Evolutionary conservation across 169 alveolate species (phyloP).

Genomic region (Hepatocystis sp.): DNA sequence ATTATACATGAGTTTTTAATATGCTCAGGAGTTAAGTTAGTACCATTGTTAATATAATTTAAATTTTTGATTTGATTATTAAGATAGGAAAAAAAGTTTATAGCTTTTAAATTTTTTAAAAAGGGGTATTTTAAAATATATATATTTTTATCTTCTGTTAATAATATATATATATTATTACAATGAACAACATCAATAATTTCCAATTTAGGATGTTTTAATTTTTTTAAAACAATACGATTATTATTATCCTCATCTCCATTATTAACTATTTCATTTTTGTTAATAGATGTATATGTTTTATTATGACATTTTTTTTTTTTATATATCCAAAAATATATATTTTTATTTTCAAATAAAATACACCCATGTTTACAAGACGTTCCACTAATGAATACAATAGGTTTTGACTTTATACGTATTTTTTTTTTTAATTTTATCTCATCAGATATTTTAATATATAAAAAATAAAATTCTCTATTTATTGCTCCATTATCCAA

Average conservation of each 20-base stretch:
- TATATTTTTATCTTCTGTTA: slow-evolving; percentile 42
- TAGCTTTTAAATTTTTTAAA: slow-evolving; percentile 31
- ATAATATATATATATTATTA: slow-evolving; percentile 46
- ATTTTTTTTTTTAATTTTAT: slow-evolving; percentile 30
- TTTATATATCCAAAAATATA: slow-evolving; percentile 34
- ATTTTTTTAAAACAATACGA: slow-evolving; percentile 15
- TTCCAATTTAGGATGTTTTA: slow-evolving; percentile 19
- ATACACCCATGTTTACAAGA: slow-evolving; percentile 60
- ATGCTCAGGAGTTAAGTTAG: slow-evolving; percentile 9
- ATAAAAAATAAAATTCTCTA: slow-evolving; percentile 10
- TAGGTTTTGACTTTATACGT: slow-evolving; percentile 39
- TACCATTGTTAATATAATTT: background rate
- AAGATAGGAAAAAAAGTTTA: slow-evolving; percentile 42
- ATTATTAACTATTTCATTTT: no score
- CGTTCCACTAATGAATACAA: slow-evolving; percentile 27
- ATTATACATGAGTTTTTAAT: slow-evolving; percentile 6
- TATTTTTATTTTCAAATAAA: slow-evolving; percentile 65
- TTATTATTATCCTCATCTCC: no score
- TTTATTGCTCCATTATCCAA: background rate
- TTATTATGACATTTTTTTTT: no score
- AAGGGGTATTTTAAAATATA: slow-evolving; percentile 40
- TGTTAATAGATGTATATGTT: no score
- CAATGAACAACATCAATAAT: slow-evolving; percentile 52
- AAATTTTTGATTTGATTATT: slow-evolving; percentile 12
- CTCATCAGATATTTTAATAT: slow-evolving; percentile 23